phyloP scores from a whole-genome alignment of 345 rosid genomes.

The Psidium guajava region DNA sequence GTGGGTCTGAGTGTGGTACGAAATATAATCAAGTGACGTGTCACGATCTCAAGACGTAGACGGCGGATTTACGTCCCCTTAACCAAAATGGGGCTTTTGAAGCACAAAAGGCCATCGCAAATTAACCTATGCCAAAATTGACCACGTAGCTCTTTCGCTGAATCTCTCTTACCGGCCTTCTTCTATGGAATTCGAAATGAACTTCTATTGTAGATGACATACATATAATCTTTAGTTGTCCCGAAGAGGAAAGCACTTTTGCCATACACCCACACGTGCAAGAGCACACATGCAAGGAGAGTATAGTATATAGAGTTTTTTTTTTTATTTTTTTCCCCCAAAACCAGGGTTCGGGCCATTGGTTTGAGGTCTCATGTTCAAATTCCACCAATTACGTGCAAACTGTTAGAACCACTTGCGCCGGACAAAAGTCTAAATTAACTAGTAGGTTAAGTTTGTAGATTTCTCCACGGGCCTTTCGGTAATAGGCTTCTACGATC shows the following conservation, averaged over 20 bases:
- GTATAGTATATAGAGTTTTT: not conserved
- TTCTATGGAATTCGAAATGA: not conserved
- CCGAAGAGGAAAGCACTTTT: not conserved
- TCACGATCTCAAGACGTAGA: not conserved
- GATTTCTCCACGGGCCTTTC: not conserved
- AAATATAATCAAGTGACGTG: not conserved
- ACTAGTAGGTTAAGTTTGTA: not conserved
- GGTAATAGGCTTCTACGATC: too few relatives aligned
- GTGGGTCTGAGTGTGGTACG: not conserved
- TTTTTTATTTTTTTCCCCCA: too few relatives aligned
- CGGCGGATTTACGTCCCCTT: not conserved
- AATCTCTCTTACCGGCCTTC: not conserved
- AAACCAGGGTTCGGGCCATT: not conserved
- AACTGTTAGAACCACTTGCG: not conserved
- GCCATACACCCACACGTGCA: not conserved
- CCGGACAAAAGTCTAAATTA: not conserved
- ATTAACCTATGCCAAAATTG: not conserved
- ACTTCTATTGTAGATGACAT: not conserved
- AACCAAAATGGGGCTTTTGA: not conserved
- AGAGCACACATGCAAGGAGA: not conserved
- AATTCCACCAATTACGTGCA: not conserved
- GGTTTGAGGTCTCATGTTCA: not conserved
- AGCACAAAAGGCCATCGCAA: not conserved
- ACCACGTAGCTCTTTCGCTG: not conserved
- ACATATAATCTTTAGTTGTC: too few relatives aligned